Conservation (phyloP, 495 filamentous ascomycete genomes). For the Xylaria venustula region DNA sequence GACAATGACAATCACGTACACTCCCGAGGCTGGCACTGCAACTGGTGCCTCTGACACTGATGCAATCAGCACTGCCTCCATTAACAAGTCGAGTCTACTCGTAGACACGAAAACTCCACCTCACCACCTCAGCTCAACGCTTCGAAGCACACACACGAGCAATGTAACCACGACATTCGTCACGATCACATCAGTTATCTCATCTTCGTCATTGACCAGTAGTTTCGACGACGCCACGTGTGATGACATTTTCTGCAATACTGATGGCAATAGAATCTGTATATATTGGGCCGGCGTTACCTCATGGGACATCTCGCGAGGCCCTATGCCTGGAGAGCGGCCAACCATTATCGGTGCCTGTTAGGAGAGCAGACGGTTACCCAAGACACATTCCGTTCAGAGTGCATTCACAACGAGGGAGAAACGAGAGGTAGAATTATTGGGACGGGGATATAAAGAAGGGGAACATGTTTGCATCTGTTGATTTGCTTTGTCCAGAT, state of each 20-base stretch:
- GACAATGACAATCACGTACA: neutral
- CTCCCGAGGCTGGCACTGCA: too few species aligned
- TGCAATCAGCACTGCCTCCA: neutral
- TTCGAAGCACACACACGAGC: neutral
- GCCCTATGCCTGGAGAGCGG: constrained; percentile 28
- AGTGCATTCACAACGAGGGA: too few species aligned
- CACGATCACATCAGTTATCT: neutral
- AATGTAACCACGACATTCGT: neutral
- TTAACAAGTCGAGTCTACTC: too few species aligned
- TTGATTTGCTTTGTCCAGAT: neutral
- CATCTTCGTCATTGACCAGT: neutral
- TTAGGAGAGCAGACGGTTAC: neutral
- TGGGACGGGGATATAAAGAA: neutral
- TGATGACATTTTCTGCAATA: constrained; percentile 26
- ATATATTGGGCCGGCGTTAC: constrained; percentile 31
- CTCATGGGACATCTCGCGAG: constrained; percentile 25
- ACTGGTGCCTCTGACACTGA: neutral
- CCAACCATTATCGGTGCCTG: constrained; percentile 27
- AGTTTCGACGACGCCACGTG: constrained; percentile 16
- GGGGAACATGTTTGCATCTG: neutral
- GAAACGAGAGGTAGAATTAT: neutral
- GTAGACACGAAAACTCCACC: too few species aligned
- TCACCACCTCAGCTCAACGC: neutral
- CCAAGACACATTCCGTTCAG: too few species aligned
- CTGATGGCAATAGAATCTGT: constrained; percentile 19